These are phyloP conservation scores for Orbilia javanica DNA, from an alignment of 2,329 filamentous ascomycete genomes.

Conservation along the genomic window DNA sequence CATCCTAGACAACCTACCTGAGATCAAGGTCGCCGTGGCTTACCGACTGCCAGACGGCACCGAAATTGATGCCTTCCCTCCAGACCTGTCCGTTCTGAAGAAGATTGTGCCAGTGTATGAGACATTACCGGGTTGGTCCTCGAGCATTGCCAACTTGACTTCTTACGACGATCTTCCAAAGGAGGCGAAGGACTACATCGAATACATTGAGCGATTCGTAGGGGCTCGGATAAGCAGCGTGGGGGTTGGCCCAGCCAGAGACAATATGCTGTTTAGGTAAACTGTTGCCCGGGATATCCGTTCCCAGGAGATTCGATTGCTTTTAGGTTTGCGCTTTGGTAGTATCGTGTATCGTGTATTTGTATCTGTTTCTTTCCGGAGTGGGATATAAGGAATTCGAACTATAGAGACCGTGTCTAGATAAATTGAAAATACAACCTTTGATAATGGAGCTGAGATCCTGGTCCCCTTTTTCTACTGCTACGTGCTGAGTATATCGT, in stretches of 20 bases:
- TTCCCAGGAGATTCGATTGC: not conserved
- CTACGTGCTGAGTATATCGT: not conserved
- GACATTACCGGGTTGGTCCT: constrained; percentile 78
- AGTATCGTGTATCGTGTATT: constrained; percentile 30
- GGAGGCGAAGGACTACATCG: constrained; percentile 75
- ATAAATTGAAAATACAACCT: constrained; percentile 25
- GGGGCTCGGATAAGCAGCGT: constrained; percentile 75
- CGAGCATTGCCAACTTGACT: constrained; percentile 71
- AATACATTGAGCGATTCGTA: constrained; percentile 76
- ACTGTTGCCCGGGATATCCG: constrained; percentile 1
- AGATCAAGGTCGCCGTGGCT: constrained; percentile 79
- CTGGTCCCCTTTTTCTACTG: not conserved
- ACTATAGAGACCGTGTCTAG: constrained; percentile 28
- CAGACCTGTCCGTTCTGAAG: constrained; percentile 72
- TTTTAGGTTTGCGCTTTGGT: constrained; percentile 28
- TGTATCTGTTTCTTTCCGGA: constrained; percentile 32
- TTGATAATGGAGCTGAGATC: not conserved
- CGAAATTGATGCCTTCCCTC: constrained; percentile 74
- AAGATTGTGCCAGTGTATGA: constrained; percentile 76
- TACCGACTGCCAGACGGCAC: constrained; percentile 72
- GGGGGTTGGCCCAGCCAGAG: constrained; percentile 75
- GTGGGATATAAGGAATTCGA: constrained; percentile 28
- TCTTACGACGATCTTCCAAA: constrained; percentile 74
- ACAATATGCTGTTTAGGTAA: constrained; percentile 66
- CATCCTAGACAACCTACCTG: constrained; percentile 79